A percentile compares a stretch with the other conserved stretches of the same genome.
Conservation (phyloP, 2,329 filamentous ascomycete species). For the Calonectria pauciramosa region DNA sequence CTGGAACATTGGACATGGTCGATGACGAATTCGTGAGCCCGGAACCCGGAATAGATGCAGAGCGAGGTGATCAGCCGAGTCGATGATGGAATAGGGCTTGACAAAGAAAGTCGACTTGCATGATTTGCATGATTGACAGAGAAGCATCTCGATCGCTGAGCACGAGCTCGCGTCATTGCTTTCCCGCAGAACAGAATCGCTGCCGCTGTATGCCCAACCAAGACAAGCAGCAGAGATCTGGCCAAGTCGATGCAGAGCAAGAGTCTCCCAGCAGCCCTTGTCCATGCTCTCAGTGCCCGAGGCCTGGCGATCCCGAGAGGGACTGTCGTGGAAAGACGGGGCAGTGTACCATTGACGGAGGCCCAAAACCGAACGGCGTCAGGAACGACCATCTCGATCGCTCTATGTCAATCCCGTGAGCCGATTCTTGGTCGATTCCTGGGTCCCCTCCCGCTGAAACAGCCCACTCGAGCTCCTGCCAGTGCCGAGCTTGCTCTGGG, state of each 20-base stretch:
- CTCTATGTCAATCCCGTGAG: background rate
- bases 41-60: constrained; percentile 15
- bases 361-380: background rate
- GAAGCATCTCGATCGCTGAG: background rate
- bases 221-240: constrained; percentile 12
- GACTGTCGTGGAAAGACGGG: constrained; percentile 1
- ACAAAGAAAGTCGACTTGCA: background rate
- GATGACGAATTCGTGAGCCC: constrained; percentile 27
- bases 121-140: background rate
- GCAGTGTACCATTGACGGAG: background rate
- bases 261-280: constrained; percentile 10
- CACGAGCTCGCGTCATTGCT: background rate
- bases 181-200: background rate
- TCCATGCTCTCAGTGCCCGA: background rate
- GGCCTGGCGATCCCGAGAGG: constrained; percentile 7
- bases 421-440: background rate
- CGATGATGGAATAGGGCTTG: background rate
- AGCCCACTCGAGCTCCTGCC: constrained; percentile 25
- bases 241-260: constrained; percentile 6
- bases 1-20: constrained; percentile 25
- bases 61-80: constrained; percentile 1
- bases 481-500: constrained; percentile 18
- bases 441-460: constrained; percentile 33
- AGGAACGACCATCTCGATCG: constrained; percentile 14
- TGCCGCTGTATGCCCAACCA: background rate